Conservation (phyloP, 257 asterid species). For the Forsythia viridissima region DNA sequence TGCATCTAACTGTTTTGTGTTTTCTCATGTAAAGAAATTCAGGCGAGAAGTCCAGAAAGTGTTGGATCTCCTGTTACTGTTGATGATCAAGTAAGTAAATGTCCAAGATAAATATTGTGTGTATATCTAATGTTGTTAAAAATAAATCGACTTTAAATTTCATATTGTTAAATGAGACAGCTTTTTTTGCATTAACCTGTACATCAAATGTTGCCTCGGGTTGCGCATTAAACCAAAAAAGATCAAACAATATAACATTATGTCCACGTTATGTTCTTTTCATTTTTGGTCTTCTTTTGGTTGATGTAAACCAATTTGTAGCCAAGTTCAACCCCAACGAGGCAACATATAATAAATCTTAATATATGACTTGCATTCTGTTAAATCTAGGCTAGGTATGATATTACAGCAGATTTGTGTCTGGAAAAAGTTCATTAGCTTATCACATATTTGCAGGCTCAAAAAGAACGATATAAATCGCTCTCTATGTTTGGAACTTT, state of each 20-base stretch:
- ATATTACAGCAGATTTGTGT: neutral
- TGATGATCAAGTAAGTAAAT: constrained; percentile 56
- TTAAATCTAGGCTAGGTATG: neutral
- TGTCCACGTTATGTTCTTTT: neutral
- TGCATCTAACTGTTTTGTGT: constrained; percentile 3
- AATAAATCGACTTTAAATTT: neutral
- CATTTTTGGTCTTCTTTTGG: neutral
- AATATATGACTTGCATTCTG: neutral
- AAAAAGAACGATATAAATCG: constrained; percentile 57
- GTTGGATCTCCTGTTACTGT: constrained; percentile 47
- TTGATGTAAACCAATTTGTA: neutral
- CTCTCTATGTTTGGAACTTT: constrained; percentile 83
- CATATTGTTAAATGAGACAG: neutral
- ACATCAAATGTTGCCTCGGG: neutral
- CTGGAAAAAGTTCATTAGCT: neutral
- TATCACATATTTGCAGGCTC: constrained; percentile 43
- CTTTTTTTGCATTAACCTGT: neutral
- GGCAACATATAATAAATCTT: neutral
- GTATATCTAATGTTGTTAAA: neutral
- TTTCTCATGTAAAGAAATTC: constrained; percentile 37
- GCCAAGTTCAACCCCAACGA: neutral
- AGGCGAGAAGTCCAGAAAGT: constrained; percentile 39
- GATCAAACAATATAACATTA: neutral
- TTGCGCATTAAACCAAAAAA: neutral
- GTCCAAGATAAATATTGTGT: neutral